Evolutionary conservation across 163 green algal genomes (phyloP).

Genomic region (Scenedesmus sp.): DNA sequence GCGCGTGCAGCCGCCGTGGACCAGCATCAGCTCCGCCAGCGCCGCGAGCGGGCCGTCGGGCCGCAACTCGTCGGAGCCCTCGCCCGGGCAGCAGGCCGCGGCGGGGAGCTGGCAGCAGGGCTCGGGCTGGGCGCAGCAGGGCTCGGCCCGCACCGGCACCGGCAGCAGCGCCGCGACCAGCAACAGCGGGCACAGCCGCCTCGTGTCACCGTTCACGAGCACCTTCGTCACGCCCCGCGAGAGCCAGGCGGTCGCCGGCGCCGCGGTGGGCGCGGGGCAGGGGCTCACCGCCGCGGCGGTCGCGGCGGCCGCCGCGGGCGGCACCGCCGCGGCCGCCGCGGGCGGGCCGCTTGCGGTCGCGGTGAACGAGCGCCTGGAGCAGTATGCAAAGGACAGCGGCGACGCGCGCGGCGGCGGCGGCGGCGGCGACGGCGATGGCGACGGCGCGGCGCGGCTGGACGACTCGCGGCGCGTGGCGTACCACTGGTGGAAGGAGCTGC

Average conservation of each 20-base stretch:
- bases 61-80: slow-evolving; percentile 5
- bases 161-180: slow-evolving; percentile 2
- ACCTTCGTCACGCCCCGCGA: not conserved
- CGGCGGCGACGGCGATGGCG: not conserved
- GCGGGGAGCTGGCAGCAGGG: slow-evolving; percentile 6
- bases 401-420: too few relatives aligned
- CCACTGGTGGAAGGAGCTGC: slow-evolving; percentile 45
- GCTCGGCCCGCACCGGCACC: not conserved
- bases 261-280: slow-evolving; percentile 11
- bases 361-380: not conserved
- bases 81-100: not conserved
- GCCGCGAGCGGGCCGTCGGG: not conserved
- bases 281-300: not conserved
- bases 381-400: too few relatives aligned
- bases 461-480: slow-evolving; percentile 1
- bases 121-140: not conserved
- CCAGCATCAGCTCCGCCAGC: slow-evolving; percentile 10
- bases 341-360: not conserved
- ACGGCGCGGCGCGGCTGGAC: not conserved
- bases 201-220: slow-evolving; percentile 12
- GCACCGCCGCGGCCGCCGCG: too few relatives aligned
- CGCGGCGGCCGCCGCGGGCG: too few relatives aligned
- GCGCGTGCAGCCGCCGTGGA: not conserved
- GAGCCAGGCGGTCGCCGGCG: slow-evolving; percentile 7
- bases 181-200: not conserved